Evolutionary conservation across 2,329 filamentous ascomycete species (phyloP).

Genomic region (Diatrype stigma): DNA sequence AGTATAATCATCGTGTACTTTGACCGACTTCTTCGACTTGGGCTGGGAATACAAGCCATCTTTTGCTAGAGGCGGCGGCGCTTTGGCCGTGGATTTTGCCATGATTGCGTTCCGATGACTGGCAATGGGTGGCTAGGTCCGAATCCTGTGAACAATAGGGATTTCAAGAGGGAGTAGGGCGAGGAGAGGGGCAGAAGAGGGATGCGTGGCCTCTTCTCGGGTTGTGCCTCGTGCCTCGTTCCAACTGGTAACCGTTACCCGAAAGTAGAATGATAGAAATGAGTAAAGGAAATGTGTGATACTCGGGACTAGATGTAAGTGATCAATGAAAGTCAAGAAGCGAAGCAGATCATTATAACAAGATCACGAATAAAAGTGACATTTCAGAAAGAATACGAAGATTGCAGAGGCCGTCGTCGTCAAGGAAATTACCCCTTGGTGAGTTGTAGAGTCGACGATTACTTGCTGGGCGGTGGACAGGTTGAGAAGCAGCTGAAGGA

Average conservation of each 20-base stretch:
- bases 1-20: slow-evolving; percentile 55
- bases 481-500: not conserved
- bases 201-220: slow-evolving; percentile 22
- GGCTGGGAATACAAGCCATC: slow-evolving; percentile 20
- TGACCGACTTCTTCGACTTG: slow-evolving; percentile 27
- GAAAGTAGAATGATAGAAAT: slow-evolving; percentile 10
- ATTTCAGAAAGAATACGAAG: slow-evolving; percentile 18
- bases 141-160: not conserved
- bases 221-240: not conserved
- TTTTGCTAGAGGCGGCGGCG: slow-evolving; percentile 33
- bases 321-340: slow-evolving; percentile 40
- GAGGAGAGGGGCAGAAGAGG: slow-evolving; percentile 11
- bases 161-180: slow-evolving; percentile 1
- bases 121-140: no score
- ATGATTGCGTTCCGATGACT: slow-evolving; percentile 21
- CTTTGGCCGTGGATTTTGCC: slow-evolving; percentile 35
- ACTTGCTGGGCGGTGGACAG: not conserved
- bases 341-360: slow-evolving; percentile 37
- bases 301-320: slow-evolving; percentile 7
- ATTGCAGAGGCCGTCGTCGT: slow-evolving; percentile 6
- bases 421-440: not conserved
- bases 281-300: not conserved
- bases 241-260: not conserved
- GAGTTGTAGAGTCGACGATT: slow-evolving; percentile 2
- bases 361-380: slow-evolving; percentile 18